Conservation (phyloP, 2,329 filamentous ascomycete genomes). For the Raffaelea arxii region DNA sequence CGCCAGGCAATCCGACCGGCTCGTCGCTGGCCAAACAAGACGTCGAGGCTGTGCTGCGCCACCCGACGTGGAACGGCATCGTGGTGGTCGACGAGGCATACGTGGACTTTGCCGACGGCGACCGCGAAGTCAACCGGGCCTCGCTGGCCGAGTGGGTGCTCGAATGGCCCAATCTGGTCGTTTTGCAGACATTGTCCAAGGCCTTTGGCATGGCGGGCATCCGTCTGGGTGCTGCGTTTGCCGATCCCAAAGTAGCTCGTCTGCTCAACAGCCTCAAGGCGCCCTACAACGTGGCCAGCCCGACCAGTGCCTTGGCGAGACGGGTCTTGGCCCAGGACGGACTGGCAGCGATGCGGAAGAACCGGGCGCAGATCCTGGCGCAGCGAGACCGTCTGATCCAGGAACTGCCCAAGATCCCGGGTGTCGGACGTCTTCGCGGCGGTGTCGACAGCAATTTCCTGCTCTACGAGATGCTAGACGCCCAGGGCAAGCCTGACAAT, state of each 20-base stretch:
- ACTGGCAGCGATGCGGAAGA: slow-evolving; percentile 60
- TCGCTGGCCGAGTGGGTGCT: slow-evolving; percentile 85
- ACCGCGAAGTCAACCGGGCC: slow-evolving; percentile 33
- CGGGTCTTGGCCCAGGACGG: slow-evolving; percentile 61
- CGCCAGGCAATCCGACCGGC: slow-evolving; percentile 89
- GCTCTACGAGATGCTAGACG: slow-evolving; percentile 77
- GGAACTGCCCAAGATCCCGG: slow-evolving; percentile 65
- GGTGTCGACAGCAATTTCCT: slow-evolving; percentile 81
- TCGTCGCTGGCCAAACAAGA: slow-evolving; percentile 67
- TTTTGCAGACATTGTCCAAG: slow-evolving; percentile 95
- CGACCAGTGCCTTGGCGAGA: slow-evolving; percentile 71
- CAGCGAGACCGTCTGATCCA: slow-evolving; percentile 69
- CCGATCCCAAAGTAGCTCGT: slow-evolving; percentile 60
- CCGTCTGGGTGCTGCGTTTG: slow-evolving; percentile 77
- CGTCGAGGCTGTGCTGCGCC: slow-evolving; percentile 63
- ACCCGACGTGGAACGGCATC: slow-evolving; percentile 90
- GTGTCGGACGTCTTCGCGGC: slow-evolving; percentile 72
- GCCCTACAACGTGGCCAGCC: slow-evolving; percentile 89
- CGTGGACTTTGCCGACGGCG: slow-evolving; percentile 75
- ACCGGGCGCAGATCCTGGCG: slow-evolving; percentile 58
- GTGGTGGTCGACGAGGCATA: slow-evolving; percentile 94
- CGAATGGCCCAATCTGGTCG: slow-evolving; percentile 90
- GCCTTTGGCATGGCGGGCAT: slow-evolving; percentile 95
- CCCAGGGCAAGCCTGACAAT: slow-evolving; percentile 67
- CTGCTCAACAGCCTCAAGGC: slow-evolving; percentile 90